Evolutionary conservation across 139 green algal genomes (phyloP), one percentile per base, ranked within the genome.

Genomic region (Pseudopediastrum boryanum): DNA sequence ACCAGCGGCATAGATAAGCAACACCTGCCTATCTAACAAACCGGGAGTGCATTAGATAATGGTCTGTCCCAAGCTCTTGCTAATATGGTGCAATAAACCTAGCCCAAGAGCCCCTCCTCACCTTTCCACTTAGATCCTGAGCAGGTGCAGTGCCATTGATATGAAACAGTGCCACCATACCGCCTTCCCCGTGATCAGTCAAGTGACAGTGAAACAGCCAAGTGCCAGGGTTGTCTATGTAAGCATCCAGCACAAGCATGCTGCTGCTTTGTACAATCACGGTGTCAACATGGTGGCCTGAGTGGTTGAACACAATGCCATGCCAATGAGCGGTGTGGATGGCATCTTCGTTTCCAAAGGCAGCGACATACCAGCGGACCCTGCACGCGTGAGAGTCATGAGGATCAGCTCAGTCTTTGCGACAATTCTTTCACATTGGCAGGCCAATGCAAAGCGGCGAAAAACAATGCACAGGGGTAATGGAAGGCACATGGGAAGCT

Each of bases 281-380:
- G 36, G 75, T 64, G 51, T 82, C 76, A 36, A 76, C 59, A 35
- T 63, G 52, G 35, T 72, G 39, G 23, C 77, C 67, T 3, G 52
- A 50, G 51, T 51, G n/a, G 64, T 68, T 81, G 42, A 63, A 90
- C 4, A 48, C 29, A 51, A 87, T 82, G 44, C 87, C 87, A 62
- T 90, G 85, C 88, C 88, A 92, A 77, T 92, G 88, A 42, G 85
- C 84, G 71, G 84, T 88, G 79, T 92, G 85, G 10, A 90, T 56
- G 33, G 52, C 69, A 4, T 89, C 87, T 66, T 85, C 80, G 51
- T 58, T 82, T 44, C 88, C 88, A 31, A 91, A 54, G 21, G 80
- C 54, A 4, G 48, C 78, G 27, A 90, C 62, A 64, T 93, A 86
- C 88, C 88, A 93, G 19, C 84, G 86, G 61, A 93, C 84, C 0